These are phyloP conservation scores for Aspergillus candidus DNA, from an alignment of 2,329 filamentous ascomycete species.

Conservation along the genomic window DNA sequence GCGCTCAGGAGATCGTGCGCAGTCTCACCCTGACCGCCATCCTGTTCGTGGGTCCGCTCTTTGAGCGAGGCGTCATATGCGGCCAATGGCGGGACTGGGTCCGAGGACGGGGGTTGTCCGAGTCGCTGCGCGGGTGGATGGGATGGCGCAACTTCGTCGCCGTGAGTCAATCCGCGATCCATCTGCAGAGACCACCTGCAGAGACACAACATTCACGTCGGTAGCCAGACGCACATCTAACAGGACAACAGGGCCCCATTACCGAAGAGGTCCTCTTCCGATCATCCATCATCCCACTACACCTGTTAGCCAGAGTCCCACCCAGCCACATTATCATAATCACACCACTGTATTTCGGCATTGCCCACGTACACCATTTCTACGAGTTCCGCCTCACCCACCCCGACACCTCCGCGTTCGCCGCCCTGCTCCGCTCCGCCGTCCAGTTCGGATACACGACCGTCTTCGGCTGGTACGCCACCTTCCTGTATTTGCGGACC, in stretches of 20 bases:
- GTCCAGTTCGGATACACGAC: slow-evolving; percentile 89
- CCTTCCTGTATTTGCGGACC: slow-evolving; percentile 80
- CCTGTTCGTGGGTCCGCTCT: slow-evolving; percentile 79
- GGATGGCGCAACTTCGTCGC: slow-evolving; percentile 82
- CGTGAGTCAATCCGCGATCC: slow-evolving; percentile 47
- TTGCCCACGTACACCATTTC: slow-evolving; percentile 91
- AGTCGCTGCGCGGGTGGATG: slow-evolving; percentile 65
- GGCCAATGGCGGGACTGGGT: slow-evolving; percentile 63
- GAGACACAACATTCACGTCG: not conserved
- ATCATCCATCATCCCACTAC: slow-evolving; percentile 74
- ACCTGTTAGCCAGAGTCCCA: slow-evolving; percentile 63
- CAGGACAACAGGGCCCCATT: slow-evolving; percentile 59
- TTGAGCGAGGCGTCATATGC: slow-evolving; percentile 65
- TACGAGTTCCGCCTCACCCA: slow-evolving; percentile 87
- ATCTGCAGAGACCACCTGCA: too few species aligned
- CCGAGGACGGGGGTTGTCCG: slow-evolving; percentile 49
- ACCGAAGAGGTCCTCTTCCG: slow-evolving; percentile 95
- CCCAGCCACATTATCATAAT: slow-evolving; percentile 62
- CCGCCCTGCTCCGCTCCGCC: slow-evolving; percentile 63
- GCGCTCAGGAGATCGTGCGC: slow-evolving; percentile 56
- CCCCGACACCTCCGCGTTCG: slow-evolving; percentile 58
- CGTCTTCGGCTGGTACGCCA: slow-evolving; percentile 87
- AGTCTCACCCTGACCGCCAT: slow-evolving; percentile 66
- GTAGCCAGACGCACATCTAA: too few species aligned
- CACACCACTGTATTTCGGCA: slow-evolving; percentile 82